Evolutionary conservation across 768 basidiomycete species (phyloP).

Genomic region (Neoboletus subvelutipes): DNA sequence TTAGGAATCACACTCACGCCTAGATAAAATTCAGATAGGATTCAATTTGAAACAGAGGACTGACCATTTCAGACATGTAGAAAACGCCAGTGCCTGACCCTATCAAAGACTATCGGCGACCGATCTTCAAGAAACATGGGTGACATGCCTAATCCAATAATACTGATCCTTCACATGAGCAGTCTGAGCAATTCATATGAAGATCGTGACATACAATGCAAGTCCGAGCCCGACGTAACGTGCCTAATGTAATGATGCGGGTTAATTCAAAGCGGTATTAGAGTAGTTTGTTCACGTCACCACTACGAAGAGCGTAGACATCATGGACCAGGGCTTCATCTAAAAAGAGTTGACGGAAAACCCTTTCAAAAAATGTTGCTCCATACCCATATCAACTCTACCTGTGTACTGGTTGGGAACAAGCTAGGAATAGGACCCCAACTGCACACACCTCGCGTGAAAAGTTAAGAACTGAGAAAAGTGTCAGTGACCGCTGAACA

Average conservation of each 20-base stretch:
- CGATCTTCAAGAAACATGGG: neutral
- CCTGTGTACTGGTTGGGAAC: neutral
- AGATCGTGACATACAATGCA: slow-evolving; percentile 1
- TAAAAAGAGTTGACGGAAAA: neutral
- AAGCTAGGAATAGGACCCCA: neutral
- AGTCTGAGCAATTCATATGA: neutral
- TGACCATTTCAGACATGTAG: neutral
- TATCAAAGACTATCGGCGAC: neutral
- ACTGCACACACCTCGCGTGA: slow-evolving; percentile 4
- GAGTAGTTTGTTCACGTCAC: neutral
- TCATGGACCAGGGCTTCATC: slow-evolving; percentile 12
- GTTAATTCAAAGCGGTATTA: neutral
- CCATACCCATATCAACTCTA: slow-evolving; percentile 16
- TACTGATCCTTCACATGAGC: neutral
- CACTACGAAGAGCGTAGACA: slow-evolving; percentile 11
- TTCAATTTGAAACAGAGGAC: neutral
- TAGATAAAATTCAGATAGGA: neutral
- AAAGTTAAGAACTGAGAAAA: slow-evolving; percentile 9
- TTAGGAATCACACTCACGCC: slow-evolving; percentile 4
- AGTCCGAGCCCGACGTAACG: slow-evolving; percentile 12
- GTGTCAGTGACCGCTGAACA: neutral
- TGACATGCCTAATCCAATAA: neutral
- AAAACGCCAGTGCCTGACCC: neutral
- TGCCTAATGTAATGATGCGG: neutral
- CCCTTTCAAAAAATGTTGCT: neutral